These are phyloP conservation scores for Phyllachora maydis DNA, from an alignment of 2,329 filamentous ascomycete genomes.

Conservation along the genomic window DNA sequence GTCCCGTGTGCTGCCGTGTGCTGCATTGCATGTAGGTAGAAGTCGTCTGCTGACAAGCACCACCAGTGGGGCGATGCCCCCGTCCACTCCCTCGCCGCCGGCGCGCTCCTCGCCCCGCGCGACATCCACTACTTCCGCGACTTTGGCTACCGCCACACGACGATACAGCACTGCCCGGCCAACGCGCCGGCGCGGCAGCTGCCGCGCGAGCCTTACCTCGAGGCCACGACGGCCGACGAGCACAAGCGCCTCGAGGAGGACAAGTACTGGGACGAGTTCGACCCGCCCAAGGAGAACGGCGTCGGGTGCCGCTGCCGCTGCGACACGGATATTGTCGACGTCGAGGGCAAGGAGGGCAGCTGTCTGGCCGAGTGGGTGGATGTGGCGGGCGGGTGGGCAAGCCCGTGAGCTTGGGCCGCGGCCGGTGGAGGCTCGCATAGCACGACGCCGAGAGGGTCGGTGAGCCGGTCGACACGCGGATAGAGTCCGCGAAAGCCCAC, in stretches of 20 bases:
- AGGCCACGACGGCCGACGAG: slow-evolving; percentile 61
- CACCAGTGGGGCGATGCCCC: slow-evolving; percentile 90
- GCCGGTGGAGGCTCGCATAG: neutral
- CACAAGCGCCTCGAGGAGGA: slow-evolving; percentile 81
- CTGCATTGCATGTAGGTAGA: neutral
- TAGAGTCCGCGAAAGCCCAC: too few relatives aligned
- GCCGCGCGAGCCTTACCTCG: slow-evolving; percentile 58
- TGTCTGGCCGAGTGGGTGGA: slow-evolving; percentile 95
- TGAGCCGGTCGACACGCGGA: too few relatives aligned
- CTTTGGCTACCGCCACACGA: slow-evolving; percentile 94
- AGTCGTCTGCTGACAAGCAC: slow-evolving; percentile 12
- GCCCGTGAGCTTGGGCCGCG: slow-evolving; percentile 17
- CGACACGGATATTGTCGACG: slow-evolving; percentile 92
- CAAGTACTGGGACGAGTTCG: slow-evolving; percentile 82
- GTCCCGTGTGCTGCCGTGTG: slow-evolving; percentile 1
- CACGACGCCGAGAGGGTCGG: too few relatives aligned
- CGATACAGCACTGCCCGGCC: slow-evolving; percentile 93
- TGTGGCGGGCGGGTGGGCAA: slow-evolving; percentile 81
- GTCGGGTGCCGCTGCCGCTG: slow-evolving; percentile 93
- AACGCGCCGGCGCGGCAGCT: slow-evolving; percentile 84
- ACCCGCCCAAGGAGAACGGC: slow-evolving; percentile 80
- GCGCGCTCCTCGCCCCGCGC: slow-evolving; percentile 56
- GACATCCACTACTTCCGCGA: slow-evolving; percentile 99
- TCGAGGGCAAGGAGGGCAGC: slow-evolving; percentile 92
- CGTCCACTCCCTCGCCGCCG: slow-evolving; percentile 91